A percentile compares a stretch with the other conserved stretches of the same genome.
These are phyloP conservation scores for Gastrolobium villosum DNA, from an alignment of 306 rosid species.

Conservation along the genomic window DNA sequence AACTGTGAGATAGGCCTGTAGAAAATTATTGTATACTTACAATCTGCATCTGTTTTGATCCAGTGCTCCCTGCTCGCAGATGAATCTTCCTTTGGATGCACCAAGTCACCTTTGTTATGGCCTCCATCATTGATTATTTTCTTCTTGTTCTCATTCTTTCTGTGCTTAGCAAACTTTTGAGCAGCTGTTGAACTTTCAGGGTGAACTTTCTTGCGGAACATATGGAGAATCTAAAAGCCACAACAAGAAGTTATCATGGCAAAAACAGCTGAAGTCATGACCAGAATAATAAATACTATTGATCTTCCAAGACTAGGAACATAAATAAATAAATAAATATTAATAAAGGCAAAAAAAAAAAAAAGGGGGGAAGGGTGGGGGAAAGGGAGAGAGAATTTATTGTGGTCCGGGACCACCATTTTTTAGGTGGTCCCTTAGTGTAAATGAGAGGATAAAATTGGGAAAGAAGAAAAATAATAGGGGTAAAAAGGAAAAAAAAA, in stretches of 20 bases:
- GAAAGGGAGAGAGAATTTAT: too few species aligned
- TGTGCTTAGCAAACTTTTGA: constrained; percentile 55
- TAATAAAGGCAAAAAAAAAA: too few species aligned
- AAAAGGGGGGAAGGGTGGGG: too few species aligned
- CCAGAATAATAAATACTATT: constrained; percentile 35
- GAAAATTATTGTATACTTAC: constrained; percentile 62
- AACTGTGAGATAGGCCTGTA: neutral
- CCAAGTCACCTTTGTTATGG: constrained; percentile 55
- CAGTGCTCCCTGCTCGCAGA: constrained; percentile 79
- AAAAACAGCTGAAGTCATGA: constrained; percentile 30
- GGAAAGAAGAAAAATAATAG: too few species aligned
- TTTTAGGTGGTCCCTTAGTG: too few species aligned
- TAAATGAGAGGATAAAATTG: too few species aligned
- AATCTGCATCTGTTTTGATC: constrained; percentile 98
- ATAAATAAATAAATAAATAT: too few species aligned
- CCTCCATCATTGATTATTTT: constrained; percentile 58
- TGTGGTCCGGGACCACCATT: too few species aligned
- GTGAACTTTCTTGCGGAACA: constrained; percentile 86
- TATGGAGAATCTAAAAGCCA: constrained; percentile 78
- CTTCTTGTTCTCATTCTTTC: constrained; percentile 68
- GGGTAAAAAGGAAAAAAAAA: neutral
- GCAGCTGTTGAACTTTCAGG: constrained; percentile 71
- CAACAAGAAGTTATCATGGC: neutral
- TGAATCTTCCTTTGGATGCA: constrained; percentile 71
- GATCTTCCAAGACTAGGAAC: constrained; percentile 1